phyloP scores from a whole-genome alignment of 257 asterid species.

The Verbena officinalis region DNA sequence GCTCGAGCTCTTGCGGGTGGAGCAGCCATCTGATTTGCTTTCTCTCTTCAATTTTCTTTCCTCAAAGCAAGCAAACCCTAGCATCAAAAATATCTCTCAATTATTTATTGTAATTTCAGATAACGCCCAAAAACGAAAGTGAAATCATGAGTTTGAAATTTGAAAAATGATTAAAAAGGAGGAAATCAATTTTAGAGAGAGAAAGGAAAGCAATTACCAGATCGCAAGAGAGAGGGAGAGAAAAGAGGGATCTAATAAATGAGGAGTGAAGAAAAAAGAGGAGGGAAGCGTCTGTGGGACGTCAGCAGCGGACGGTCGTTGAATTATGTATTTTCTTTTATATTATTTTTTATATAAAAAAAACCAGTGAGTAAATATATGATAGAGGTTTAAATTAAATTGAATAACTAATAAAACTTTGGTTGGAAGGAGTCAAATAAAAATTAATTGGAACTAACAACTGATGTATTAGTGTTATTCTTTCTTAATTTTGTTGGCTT shows the following conservation, averaged over 20 bases:
- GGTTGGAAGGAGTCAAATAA: slow-evolving; percentile 21
- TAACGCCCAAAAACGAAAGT: not conserved
- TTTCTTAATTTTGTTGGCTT: too few relatives aligned
- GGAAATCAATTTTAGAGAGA: slow-evolving; percentile 21
- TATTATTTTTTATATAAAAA: slow-evolving; percentile 5
- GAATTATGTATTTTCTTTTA: slow-evolving; percentile 23
- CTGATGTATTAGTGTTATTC: too few relatives aligned
- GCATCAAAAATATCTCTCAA: slow-evolving; percentile 22
- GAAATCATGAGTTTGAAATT: slow-evolving; percentile 29
- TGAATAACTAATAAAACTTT: slow-evolving; percentile 6
- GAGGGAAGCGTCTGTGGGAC: slow-evolving; percentile 50
- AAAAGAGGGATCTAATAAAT: slow-evolving; percentile 52
- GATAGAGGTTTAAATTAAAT: too few relatives aligned
- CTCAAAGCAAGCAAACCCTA: slow-evolving; percentile 48
- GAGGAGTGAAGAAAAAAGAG: slow-evolving; percentile 41
- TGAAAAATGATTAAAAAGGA: not conserved
- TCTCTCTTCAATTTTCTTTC: slow-evolving; percentile 21
- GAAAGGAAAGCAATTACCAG: slow-evolving; percentile 40
- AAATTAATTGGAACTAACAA: not conserved
- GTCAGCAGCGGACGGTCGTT: slow-evolving; percentile 47
- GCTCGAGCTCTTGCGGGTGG: slow-evolving; percentile 81
- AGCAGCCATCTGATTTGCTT: slow-evolving; percentile 62
- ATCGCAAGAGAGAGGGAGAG: slow-evolving; percentile 33
- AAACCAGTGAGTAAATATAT: too few relatives aligned
- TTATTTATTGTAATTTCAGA: slow-evolving; percentile 18